A percentile compares a stretch with the other conserved stretches of the same genome.
Evolutionary conservation across 768 basidiomycete species (phyloP).

Genomic region (Pulveroboletus frians): DNA sequence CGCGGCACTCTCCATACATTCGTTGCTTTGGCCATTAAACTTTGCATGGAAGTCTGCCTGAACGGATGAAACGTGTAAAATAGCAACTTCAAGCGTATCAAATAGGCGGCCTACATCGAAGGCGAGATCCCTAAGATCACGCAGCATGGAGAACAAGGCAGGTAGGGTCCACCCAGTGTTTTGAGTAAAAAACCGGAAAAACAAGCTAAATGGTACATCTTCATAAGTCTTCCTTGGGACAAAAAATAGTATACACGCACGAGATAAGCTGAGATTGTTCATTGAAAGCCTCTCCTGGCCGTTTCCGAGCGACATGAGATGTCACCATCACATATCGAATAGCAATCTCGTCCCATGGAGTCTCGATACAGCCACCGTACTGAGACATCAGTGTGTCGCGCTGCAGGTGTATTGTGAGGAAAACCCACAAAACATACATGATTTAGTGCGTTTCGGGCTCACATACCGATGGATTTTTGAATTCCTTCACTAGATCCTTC

Average conservation of each 20-base stretch:
- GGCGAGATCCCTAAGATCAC: constrained; percentile 81
- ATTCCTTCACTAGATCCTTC: constrained; percentile 69
- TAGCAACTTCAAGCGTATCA: not conserved
- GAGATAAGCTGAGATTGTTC: constrained; percentile 71
- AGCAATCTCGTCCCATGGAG: constrained; percentile 84
- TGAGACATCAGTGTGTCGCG: constrained; percentile 17
- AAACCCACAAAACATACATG: not conserved
- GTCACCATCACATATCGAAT: constrained; percentile 78
- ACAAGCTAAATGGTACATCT: constrained; percentile 42
- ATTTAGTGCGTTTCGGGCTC: not conserved
- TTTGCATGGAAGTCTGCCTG: constrained; percentile 63
- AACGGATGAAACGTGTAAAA: not conserved
- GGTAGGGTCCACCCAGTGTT: constrained; percentile 86
- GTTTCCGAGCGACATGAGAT: constrained; percentile 61
- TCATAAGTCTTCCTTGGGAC: not conserved
- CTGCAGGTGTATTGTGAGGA: constrained; percentile 34
- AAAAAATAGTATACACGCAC: constrained; percentile 42
- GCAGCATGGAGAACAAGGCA: constrained; percentile 72
- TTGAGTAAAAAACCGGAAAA: constrained; percentile 73
- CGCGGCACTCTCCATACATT: constrained; percentile 83
- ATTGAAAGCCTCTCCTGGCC: constrained; percentile 70
- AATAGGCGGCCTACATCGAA: constrained; percentile 55
- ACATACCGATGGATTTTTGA: constrained; percentile 51
- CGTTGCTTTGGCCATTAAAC: constrained; percentile 50
- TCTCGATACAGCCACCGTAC: constrained; percentile 57